A percentile compares a stretch with the other conserved stretches of the same genome.
Conservation (phyloP, 306 rosid genomes). For the Quercus engelmannii region DNA sequence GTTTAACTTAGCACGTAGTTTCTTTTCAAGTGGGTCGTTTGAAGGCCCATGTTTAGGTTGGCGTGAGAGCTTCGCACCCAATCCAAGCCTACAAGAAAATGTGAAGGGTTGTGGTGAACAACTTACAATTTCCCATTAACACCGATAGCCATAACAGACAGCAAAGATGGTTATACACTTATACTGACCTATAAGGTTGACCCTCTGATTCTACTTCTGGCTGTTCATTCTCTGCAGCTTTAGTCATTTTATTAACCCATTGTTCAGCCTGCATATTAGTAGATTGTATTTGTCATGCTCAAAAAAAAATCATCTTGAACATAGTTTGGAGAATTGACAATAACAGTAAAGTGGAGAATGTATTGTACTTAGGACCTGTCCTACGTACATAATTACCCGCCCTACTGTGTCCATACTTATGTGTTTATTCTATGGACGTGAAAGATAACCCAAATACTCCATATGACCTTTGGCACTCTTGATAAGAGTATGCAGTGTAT, state of each 20-base stretch:
- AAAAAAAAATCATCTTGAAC: not conserved
- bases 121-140: not conserved
- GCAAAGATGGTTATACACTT: not conserved
- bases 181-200: constrained; percentile 59
- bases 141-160: not conserved
- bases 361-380: not conserved
- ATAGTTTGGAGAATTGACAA: not conserved
- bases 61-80: constrained; percentile 73
- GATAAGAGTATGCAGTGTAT: not conserved
- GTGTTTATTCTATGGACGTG: not conserved
- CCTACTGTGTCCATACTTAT: not conserved
- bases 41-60: constrained; percentile 47
- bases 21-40: constrained; percentile 67
- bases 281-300: not conserved
- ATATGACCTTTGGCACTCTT: not conserved
- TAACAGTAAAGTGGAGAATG: not conserved
- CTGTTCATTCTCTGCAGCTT: constrained; percentile 44
- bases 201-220: constrained; percentile 29
- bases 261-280: constrained; percentile 60
- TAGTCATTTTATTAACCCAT: constrained; percentile 74
- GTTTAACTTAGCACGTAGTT: constrained; percentile 52
- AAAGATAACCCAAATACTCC: not conserved
- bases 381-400: not conserved
- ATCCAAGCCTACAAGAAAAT: constrained; percentile 62
- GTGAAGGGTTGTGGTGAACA: not conserved